Conservation (phyloP, 2,329 filamentous ascomycete genomes). For the Onygenales sp. region DNA sequence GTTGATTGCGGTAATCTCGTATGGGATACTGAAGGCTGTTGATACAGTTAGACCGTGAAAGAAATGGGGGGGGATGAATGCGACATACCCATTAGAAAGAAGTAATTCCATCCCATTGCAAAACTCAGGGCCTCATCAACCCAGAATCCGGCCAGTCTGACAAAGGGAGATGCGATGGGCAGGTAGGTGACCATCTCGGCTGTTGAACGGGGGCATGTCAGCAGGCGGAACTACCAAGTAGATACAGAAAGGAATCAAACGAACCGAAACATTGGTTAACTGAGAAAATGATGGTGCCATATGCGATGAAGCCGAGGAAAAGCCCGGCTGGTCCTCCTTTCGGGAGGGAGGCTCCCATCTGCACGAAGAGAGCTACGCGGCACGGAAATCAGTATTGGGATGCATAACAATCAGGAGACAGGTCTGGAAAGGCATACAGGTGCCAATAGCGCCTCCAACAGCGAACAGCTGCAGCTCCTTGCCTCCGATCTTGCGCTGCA, state of each 20-base stretch:
- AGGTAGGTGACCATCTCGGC: constrained; percentile 22
- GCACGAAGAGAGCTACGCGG: constrained; percentile 8
- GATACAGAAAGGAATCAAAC: not conserved
- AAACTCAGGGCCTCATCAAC: constrained; percentile 22
- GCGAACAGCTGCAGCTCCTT: constrained; percentile 26
- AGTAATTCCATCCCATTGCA: constrained; percentile 23
- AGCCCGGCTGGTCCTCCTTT: constrained; percentile 27
- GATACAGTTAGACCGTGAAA: not conserved
- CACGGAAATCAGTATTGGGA: not conserved
- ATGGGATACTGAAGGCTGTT: constrained; percentile 20
- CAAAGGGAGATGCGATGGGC: constrained; percentile 18
- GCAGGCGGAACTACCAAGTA: not conserved
- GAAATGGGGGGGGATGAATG: not conserved
- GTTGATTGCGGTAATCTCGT: constrained; percentile 31
- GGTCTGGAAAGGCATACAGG: constrained; percentile 15
- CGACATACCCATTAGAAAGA: constrained; percentile 16
- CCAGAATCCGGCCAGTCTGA: constrained; percentile 19
- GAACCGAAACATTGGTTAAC: constrained; percentile 21
- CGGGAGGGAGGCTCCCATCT: constrained; percentile 24
- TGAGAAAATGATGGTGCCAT: constrained; percentile 20
- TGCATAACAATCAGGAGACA: not conserved
- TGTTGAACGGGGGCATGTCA: not conserved
- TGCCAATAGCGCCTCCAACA: constrained; percentile 26
- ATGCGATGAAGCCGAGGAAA: constrained; percentile 21
- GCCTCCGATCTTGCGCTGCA: constrained; percentile 23